phyloP scores from a whole-genome alignment of 2,329 filamentous ascomycete genomes.

The Ophiostoma sp. region DNA sequence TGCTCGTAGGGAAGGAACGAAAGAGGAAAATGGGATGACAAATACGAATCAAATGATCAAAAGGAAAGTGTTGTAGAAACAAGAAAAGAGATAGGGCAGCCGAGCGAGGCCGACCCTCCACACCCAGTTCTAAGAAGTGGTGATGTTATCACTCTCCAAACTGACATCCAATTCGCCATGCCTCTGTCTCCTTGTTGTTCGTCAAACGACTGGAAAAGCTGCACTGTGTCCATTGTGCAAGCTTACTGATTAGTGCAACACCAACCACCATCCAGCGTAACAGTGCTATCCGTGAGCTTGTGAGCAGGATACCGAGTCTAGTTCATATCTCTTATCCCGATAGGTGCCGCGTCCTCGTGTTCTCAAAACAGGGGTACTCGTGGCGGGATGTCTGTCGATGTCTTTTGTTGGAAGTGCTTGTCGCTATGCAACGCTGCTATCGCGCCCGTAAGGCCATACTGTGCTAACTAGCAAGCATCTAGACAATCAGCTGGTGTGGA shows the following conservation, averaged over 20 bases:
- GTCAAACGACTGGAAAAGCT: background rate
- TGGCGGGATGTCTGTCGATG: background rate
- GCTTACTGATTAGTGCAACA: too few species aligned
- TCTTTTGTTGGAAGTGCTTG: background rate
- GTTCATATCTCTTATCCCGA: too few species aligned
- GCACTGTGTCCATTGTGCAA: too few species aligned
- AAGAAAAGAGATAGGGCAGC: background rate
- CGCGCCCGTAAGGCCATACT: background rate
- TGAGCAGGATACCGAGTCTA: too few species aligned
- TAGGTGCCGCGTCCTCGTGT: too few species aligned
- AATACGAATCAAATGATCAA: background rate
- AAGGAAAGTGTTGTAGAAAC: background rate
- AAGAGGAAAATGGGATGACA: background rate
- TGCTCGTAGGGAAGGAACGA: background rate
- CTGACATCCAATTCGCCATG: background rate
- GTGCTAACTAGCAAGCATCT: too few species aligned
- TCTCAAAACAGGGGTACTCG: background rate
- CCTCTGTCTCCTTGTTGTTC: background rate
- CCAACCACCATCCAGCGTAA: too few species aligned
- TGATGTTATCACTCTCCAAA: background rate
- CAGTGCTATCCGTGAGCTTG: too few species aligned
- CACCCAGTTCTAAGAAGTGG: background rate
- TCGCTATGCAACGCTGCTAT: slow-evolving; percentile 1
- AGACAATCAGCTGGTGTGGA: too few species aligned
- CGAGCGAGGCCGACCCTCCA: too few species aligned